Conservation (phyloP, 2,329 filamentous ascomycete species). For the Zelopaecilomyces penicillatus region DNA sequence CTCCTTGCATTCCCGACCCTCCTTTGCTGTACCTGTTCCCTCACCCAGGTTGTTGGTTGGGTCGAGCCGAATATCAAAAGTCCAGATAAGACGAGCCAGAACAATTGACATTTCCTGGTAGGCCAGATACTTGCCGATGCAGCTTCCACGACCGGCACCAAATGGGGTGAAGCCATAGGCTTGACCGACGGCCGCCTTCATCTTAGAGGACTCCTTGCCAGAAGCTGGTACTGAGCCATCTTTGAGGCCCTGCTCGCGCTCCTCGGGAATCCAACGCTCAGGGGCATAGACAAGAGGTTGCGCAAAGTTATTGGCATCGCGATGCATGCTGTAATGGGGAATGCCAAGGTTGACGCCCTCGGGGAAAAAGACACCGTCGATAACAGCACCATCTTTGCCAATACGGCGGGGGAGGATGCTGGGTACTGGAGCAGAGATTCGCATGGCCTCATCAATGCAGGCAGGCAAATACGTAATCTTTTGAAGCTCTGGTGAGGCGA, state of each 20-base stretch:
- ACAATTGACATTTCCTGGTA: constrained; percentile 11
- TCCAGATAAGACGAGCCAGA: constrained; percentile 9
- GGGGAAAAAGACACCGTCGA: constrained; percentile 11
- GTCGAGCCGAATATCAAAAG: constrained; percentile 8
- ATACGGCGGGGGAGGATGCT: constrained; percentile 8
- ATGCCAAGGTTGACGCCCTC: constrained; percentile 9
- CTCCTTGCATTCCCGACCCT: constrained; percentile 3
- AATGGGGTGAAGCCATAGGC: constrained; percentile 7
- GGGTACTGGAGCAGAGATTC: constrained; percentile 8
- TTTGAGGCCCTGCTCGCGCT: neutral
- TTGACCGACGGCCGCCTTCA: constrained; percentile 5
- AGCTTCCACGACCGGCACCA: constrained; percentile 7
- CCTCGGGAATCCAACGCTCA: constrained; percentile 8
- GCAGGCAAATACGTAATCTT: constrained; percentile 7
- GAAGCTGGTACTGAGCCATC: constrained; percentile 5
- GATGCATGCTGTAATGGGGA: constrained; percentile 10
- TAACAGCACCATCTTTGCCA: constrained; percentile 4
- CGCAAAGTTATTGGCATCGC: constrained; percentile 7
- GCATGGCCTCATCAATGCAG: constrained; percentile 12
- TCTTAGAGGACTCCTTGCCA: constrained; percentile 5
- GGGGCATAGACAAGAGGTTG: constrained; percentile 7
- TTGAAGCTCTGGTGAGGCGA: constrained; percentile 8
- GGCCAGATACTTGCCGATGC: constrained; percentile 9
- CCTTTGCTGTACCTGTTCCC: constrained; percentile 1
- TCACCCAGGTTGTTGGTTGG: constrained; percentile 6